Percentiles rank a stretch among this genome's conserved stretches.
Conservation (phyloP, 2,329 filamentous ascomycete species). For the Colletotrichum endophyticum region DNA sequence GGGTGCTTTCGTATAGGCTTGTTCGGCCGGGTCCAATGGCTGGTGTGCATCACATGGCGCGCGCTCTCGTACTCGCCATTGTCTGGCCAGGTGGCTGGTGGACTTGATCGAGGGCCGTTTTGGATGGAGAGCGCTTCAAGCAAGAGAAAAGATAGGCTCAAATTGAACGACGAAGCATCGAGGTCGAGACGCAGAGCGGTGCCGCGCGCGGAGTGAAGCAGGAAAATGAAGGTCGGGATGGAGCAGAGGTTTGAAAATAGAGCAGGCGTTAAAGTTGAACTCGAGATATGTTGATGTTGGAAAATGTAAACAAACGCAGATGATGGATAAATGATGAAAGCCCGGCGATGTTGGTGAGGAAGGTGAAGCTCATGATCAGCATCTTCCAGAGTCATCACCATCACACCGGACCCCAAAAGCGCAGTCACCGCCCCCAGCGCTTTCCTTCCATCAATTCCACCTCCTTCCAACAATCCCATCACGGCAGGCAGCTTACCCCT, state of each 20-base stretch:
- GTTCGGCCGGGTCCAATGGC: neutral
- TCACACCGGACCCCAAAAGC: neutral
- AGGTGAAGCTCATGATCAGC: neutral
- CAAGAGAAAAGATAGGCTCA: slow-evolving; percentile 6
- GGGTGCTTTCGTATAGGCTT: neutral
- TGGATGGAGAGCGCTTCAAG: slow-evolving; percentile 10
- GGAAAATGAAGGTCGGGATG: neutral
- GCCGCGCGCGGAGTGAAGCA: slow-evolving; percentile 21
- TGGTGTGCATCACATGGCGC: slow-evolving; percentile 18
- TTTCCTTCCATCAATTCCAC: neutral
- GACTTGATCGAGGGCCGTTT: neutral
- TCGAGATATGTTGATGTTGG: neutral
- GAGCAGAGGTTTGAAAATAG: neutral
- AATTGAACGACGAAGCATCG: neutral
- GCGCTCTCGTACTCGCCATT: slow-evolving; percentile 7
- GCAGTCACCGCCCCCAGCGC: neutral
- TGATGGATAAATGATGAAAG: neutral
- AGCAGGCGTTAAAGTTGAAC: neutral
- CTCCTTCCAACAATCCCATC: neutral
- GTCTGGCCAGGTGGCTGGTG: neutral
- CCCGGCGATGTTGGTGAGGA: neutral
- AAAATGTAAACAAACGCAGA: neutral
- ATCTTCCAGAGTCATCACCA: neutral
- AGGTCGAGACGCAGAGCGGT: slow-evolving; percentile 16
- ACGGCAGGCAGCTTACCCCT: neutral